Evolutionary conservation across 2,329 filamentous ascomycete genomes (phyloP).

Genomic region (Nakataea oryzae): DNA sequence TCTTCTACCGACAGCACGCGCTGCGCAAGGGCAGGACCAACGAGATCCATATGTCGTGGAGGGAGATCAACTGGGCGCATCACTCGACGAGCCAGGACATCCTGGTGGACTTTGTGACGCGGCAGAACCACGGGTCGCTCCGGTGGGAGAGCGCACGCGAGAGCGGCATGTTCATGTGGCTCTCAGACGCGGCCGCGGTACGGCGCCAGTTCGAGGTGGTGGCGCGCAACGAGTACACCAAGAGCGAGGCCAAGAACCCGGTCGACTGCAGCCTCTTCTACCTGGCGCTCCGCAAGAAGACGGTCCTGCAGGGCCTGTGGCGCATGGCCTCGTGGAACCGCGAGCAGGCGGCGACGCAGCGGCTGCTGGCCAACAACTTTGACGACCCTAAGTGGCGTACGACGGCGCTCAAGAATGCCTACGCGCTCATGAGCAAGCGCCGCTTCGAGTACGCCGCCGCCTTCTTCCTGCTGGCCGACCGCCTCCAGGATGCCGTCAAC

Average conservation of each 20-base stretch:
- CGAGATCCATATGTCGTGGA: conserved; percentile 59
- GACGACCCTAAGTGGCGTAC: conserved; percentile 77
- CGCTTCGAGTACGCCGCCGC: conserved; percentile 90
- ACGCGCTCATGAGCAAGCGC: conserved; percentile 82
- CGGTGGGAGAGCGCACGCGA: conserved; percentile 78
- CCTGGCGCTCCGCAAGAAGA: conserved; percentile 81
- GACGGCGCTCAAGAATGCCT: conserved; percentile 89
- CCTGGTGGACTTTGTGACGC: conserved; percentile 68
- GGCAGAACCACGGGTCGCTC: conserved; percentile 70
- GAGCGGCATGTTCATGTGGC: conserved; percentile 91
- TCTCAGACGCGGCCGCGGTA: conserved; percentile 65
- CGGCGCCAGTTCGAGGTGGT: conserved; percentile 83
- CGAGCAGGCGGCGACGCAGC: conserved; percentile 73
- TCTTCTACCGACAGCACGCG: conserved; percentile 77
- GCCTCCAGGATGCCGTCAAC: conserved; percentile 73
- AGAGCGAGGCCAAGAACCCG: conserved; percentile 77
- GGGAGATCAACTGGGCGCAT: conserved; percentile 79
- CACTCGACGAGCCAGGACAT: conserved; percentile 85
- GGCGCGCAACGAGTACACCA: conserved; percentile 87
- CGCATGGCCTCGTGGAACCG: conserved; percentile 84
- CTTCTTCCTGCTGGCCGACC: conserved; percentile 87
- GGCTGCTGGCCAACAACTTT: conserved; percentile 84
- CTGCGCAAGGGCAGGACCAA: conserved; percentile 56
- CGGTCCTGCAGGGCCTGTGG: conserved; percentile 84
- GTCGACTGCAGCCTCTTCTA: conserved; percentile 89